These are phyloP conservation scores for Ascochyta koolunga DNA, from an alignment of 2,329 filamentous ascomycete genomes.

Conservation along the genomic window DNA sequence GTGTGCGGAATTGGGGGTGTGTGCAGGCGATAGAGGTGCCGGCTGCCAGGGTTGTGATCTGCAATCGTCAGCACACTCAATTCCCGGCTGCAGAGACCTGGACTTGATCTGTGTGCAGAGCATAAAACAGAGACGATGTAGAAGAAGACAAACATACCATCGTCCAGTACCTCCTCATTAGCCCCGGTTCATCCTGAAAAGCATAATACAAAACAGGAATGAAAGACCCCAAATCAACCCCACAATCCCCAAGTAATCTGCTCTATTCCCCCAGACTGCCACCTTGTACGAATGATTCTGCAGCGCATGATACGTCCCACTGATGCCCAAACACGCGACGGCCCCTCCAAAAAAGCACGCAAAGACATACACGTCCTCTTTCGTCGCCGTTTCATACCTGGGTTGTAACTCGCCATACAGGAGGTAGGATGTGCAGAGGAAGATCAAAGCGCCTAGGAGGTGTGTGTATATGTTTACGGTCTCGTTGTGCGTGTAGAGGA, in stretches of 20 bases:
- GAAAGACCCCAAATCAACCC: slow-evolving; percentile 87
- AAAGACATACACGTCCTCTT: slow-evolving; percentile 47
- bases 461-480: slow-evolving; percentile 76
- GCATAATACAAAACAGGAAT: slow-evolving; percentile 75
- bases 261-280: slow-evolving; percentile 83
- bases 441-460: slow-evolving; percentile 53
- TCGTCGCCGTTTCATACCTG: slow-evolving; percentile 43
- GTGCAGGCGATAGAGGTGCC: slow-evolving; percentile 79
- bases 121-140: too few relatives aligned
- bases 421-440: slow-evolving; percentile 24
- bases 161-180: slow-evolving; percentile 75
- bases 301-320: slow-evolving; percentile 79
- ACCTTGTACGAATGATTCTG: slow-evolving; percentile 82
- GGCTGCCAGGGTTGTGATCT: slow-evolving; percentile 81
- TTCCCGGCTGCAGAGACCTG: too few relatives aligned
- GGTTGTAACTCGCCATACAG: slow-evolving; percentile 35
- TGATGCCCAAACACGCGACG: slow-evolving; percentile 54
- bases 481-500: slow-evolving; percentile 71
- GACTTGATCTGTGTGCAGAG: too few relatives aligned
- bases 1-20: slow-evolving; percentile 82
- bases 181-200: slow-evolving; percentile 64
- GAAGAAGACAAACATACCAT: slow-evolving; percentile 59
- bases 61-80: not conserved
- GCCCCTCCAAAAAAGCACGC: slow-evolving; percentile 50
- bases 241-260: slow-evolving; percentile 95